Base-by-base conservation (phyloP, 768 basidiomycete species). In the Lactarius psammicola region DNA sequence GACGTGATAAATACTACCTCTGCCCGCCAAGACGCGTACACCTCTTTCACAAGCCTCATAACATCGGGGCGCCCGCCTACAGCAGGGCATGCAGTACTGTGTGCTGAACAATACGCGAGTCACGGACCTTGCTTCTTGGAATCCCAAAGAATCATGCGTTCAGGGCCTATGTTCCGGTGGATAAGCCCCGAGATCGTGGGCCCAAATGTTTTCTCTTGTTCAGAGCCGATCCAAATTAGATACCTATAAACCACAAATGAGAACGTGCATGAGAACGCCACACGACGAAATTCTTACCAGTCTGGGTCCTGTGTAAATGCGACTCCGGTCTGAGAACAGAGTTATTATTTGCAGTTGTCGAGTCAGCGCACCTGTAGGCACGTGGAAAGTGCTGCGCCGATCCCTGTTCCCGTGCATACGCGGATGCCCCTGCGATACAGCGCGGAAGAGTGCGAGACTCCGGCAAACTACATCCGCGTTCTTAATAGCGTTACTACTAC, bases 1-100 rank as follows among this genome's bases (percentile, higher is more conserved):
- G 89, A 91, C 9, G 90, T 92, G 75, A 92, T 89, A 76, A 92
- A 90, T 31, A 92, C 86, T 54, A 92, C 87, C 78, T 92, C 90
- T 2, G 90, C 90, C 49, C 84, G 79, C 87, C 87, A 92, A 53
- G 80, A 81, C 31, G 81, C 74, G 70, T 89, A 89, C 3, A 80
- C 82, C 66, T 92, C 88, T 71, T 84, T 85, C 72, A 92, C 73
- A 60, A 92, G 75, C 73, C 89, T 87, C 87, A 90, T 89, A 26
- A 85, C 82, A 69, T 92, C 88, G 17, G 90, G 90, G 64, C 90
- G 85, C 18, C 88, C 87, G 63, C 89, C 88, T 60, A 38, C 20
- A 57, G 23, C 9, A 28, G 8, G 18, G 38, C 3, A 26, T 10
- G 20, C 11, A 36, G 8, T 38, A n/a, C n/a, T 31, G 42, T 54